Percentiles rank a stretch among this genome's conserved stretches.
phyloP scores from a whole-genome alignment of 495 filamentous ascomycete species.

The Tuber melanosporum region DNA sequence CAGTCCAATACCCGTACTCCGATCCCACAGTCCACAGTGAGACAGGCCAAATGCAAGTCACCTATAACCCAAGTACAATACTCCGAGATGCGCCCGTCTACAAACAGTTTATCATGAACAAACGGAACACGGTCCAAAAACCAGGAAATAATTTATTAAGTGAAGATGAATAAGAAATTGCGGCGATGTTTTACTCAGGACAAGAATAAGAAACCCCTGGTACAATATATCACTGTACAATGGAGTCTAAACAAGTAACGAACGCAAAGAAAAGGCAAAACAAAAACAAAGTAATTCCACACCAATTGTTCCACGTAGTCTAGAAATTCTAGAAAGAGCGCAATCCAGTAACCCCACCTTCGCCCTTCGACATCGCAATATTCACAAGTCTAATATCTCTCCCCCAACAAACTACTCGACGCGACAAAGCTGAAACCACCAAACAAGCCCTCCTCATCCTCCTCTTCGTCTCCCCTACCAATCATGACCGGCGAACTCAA shows the following conservation, averaged over 20 bases:
- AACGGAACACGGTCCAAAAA: background rate
- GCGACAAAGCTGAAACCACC: constrained; percentile 96
- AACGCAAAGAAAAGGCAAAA: background rate
- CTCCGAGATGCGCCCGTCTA: background rate
- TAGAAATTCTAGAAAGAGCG: background rate
- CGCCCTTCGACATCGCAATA: background rate
- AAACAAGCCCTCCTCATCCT: constrained; percentile 64
- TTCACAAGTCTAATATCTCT: constrained; percentile 38
- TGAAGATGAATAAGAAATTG: background rate
- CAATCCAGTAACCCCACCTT: background rate
- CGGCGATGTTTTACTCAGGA: background rate
- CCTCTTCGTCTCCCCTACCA: constrained; percentile 39
- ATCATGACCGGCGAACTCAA: constrained; percentile 60
- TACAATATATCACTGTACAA: background rate
- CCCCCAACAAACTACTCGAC: constrained; percentile 73
- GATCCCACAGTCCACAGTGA: background rate
- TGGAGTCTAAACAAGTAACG: background rate
- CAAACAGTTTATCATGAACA: background rate
- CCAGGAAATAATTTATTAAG: background rate
- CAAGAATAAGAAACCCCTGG: background rate
- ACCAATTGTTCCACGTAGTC: background rate
- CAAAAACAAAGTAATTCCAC: constrained; percentile 1
- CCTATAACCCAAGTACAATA: background rate
- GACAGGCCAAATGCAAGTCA: background rate
- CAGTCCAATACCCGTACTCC: background rate